These are phyloP conservation scores for Notholithocarpus densiflorus DNA, from an alignment of 306 rosid genomes.

Conservation along the genomic window DNA sequence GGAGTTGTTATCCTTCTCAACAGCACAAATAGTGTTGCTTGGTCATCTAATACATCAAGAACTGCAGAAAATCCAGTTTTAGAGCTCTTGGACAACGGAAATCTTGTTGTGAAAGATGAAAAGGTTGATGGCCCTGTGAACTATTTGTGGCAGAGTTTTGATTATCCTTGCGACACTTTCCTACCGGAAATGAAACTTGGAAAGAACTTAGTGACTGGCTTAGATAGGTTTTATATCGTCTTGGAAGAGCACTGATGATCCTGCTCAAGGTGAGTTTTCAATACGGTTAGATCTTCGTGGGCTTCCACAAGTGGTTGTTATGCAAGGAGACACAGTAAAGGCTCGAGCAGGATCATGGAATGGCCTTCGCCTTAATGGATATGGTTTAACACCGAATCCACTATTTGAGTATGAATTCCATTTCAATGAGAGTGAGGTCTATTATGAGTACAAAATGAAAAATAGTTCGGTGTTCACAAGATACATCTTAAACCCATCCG, in stretches of 20 bases:
- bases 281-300: not conserved
- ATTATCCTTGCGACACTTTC: conserved; percentile 46
- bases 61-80: conserved; percentile 12
- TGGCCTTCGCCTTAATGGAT: conserved; percentile 6
- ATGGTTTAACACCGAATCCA: not conserved
- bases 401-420: not conserved
- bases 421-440: conserved; percentile 17
- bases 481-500: not conserved
- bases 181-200: conserved; percentile 52
- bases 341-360: conserved; percentile 14
- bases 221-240: conserved; percentile 21
- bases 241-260: conserved; percentile 44
- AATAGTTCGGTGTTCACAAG: conserved; percentile 13
- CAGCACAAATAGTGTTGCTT: not conserved
- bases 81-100: conserved; percentile 31
- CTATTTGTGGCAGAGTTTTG: conserved; percentile 48
- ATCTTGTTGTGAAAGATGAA: conserved; percentile 33
- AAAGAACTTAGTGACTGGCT: conserved; percentile 26
- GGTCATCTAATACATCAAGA: conserved; percentile 11
- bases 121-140: not conserved
- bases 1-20: conserved; percentile 40
- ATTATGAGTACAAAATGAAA: not conserved
- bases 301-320: not conserved
- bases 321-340: not conserved
- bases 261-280: conserved; percentile 32